Conservation (phyloP, 2,329 filamentous ascomycete genomes). For the Endoconidiophora polonica region DNA sequence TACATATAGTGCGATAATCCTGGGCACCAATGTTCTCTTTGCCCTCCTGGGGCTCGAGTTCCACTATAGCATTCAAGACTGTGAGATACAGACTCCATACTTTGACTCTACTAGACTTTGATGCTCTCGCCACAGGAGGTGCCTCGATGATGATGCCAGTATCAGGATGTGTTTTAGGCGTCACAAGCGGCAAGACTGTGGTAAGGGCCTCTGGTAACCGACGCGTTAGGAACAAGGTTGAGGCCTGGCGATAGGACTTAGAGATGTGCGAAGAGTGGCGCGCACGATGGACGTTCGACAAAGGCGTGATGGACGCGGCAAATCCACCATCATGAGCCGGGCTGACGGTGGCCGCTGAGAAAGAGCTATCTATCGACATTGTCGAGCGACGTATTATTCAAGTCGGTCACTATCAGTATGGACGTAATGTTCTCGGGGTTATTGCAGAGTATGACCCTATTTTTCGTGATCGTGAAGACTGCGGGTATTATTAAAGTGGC, state of each 20-base stretch:
- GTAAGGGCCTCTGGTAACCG: constrained; percentile 79
- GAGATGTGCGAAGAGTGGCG: constrained; percentile 61
- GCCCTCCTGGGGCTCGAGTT: constrained; percentile 77
- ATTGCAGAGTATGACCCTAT: neutral
- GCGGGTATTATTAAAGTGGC: neutral
- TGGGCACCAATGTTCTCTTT: constrained; percentile 73
- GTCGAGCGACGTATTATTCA: neutral
- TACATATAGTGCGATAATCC: constrained; percentile 67
- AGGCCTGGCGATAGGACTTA: constrained; percentile 85
- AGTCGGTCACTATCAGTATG: neutral
- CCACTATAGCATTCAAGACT: constrained; percentile 76
- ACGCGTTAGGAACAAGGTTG: constrained; percentile 85
- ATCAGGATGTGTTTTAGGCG: constrained; percentile 32
- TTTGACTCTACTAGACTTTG: constrained; percentile 72
- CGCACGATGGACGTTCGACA: constrained; percentile 37
- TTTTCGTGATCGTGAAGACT: neutral
- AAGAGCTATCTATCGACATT: constrained; percentile 28
- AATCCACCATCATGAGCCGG: constrained; percentile 27
- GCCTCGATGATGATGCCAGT: constrained; percentile 32
- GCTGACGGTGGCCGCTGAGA: constrained; percentile 28
- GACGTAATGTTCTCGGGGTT: neutral
- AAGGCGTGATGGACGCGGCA: constrained; percentile 52
- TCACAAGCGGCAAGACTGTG: constrained; percentile 69
- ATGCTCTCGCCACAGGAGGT: constrained; percentile 64
- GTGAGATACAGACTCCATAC: constrained; percentile 96